Conservation (phyloP, 306 rosid genomes). For the Fragaria iinumae region DNA sequence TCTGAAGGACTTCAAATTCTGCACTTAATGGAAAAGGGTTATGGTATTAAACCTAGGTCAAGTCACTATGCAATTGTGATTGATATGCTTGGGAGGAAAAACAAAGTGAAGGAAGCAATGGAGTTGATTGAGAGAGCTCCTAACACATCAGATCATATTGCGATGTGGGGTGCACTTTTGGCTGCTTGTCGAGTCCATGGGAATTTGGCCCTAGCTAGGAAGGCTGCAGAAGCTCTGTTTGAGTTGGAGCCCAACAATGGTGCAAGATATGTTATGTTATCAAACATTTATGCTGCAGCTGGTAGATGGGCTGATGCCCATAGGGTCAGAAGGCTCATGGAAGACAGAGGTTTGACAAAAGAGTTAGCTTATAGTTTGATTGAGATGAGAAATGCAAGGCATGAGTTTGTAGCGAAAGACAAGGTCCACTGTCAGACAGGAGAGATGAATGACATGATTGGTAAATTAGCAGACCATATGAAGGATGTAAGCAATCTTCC, state of each 20-base stretch:
- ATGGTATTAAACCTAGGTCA: constrained; percentile 39
- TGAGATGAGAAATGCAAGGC: constrained; percentile 48
- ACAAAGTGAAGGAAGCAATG: constrained; percentile 46
- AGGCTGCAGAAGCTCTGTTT: constrained; percentile 56
- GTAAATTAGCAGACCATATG: constrained; percentile 45
- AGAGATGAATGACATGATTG: constrained; percentile 42
- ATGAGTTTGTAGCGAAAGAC: constrained; percentile 53
- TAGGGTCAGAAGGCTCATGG: constrained; percentile 46
- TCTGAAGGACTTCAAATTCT: constrained; percentile 45
- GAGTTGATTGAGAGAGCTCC: constrained; percentile 44
- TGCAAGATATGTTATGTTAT: constrained; percentile 60
- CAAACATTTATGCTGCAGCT: constrained; percentile 60
- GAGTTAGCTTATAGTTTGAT: constrained; percentile 60
- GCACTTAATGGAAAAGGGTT: constrained; percentile 44
- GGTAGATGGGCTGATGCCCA: constrained; percentile 50
- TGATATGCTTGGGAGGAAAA: constrained; percentile 66
- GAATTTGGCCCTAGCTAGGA: constrained; percentile 47
- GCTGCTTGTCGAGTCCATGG: constrained; percentile 56
- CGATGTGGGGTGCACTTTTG: constrained; percentile 63
- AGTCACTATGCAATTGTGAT: constrained; percentile 58
- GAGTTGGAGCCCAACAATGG: constrained; percentile 56
- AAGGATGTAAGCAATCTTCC: constrained; percentile 47
- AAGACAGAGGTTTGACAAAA: constrained; percentile 48
- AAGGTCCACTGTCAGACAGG: constrained; percentile 42
- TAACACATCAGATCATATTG: constrained; percentile 37